Evolutionary conservation across 768 basidiomycete species (phyloP), one percentile per base, ranked within the genome.

Genomic region (Lentinula lateritia): DNA sequence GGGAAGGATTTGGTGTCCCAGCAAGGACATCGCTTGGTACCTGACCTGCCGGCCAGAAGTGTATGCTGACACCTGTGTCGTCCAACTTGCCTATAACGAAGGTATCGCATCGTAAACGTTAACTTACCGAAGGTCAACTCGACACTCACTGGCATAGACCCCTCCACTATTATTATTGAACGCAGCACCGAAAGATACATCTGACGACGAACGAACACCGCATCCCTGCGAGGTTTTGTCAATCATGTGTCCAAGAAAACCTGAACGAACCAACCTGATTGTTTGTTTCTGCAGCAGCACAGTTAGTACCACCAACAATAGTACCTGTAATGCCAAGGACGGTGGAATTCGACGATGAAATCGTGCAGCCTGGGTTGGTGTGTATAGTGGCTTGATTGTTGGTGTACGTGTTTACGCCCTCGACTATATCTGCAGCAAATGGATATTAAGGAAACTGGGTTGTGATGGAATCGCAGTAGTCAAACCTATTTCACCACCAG

Each of bases 131-230:
- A 43, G 5, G 58, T 35, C 18, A 23, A 61, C 54, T 50, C 6
- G 34, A 12, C 36, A 83, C 91, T 72, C 69, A 94, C 92, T 92
- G 56, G 90, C 90, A 75, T 93, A 96, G 55, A 93, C 89, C 66
- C 95, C 95, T 50, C 95, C 95, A 9, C 86, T 85, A 65, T 82
- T 87, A n/a, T 69, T 71, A 72, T 98, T 98, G 78, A 95, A 98
- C 12, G 78, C 84, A n/a, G 80, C 72, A n/a, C 95, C 95, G 69
- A 90, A 96, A 2, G 88, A 87, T 62, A 83, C 85, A 57, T 72
- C 74, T 55, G 78, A 76, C 36, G 72, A 70, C 8, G 87, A 83
- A 9, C 88, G 86, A 42, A 90, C 79, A 8, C 95, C 94, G 71
- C 95, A 98, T 20, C 93, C 93, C 50, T 52, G 28, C 15, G 35